phyloP scores from a whole-genome alignment of 345 rosid genomes.

The Bruguiera sexangula region DNA sequence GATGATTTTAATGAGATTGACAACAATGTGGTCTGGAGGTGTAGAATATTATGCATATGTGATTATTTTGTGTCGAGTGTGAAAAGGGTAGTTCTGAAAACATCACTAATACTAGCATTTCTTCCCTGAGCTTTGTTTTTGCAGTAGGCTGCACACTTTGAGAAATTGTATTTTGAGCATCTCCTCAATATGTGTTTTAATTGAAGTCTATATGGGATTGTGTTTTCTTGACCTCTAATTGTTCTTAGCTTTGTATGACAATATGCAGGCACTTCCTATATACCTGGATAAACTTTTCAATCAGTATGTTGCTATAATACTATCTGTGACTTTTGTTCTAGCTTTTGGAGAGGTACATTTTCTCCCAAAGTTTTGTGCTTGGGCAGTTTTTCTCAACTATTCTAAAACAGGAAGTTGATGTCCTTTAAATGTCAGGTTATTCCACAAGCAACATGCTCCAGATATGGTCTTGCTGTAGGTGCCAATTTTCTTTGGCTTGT shows the following conservation, averaged over 20 bases:
- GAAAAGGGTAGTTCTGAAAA: no score
- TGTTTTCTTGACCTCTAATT: background rate
- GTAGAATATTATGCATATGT: background rate
- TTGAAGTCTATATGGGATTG: background rate
- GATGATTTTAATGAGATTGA: no score
- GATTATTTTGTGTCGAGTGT: background rate
- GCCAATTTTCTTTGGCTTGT: slow-evolving; percentile 84
- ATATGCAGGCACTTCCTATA: slow-evolving; percentile 83
- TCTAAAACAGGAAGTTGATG: background rate
- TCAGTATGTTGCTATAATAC: slow-evolving; percentile 80
- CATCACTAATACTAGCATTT: no score
- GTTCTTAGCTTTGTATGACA: slow-evolving; percentile 12
- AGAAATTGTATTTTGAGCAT: no score
- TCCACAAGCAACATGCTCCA: slow-evolving; percentile 89
- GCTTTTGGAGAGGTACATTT: slow-evolving; percentile 77
- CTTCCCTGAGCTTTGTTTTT: no score
- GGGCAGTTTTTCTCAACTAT: background rate
- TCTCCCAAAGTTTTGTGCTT: slow-evolving; percentile 8
- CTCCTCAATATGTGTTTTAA: background rate
- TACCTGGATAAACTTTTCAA: slow-evolving; percentile 91
- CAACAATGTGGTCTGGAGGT: background rate
- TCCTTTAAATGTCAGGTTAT: slow-evolving; percentile 54
- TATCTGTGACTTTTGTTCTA: slow-evolving; percentile 90
- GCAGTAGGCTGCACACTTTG: background rate
- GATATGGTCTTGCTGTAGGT: slow-evolving; percentile 93